Base-by-base conservation (phyloP, 768 basidiomycete genomes). In the Leccinellum luteum region DNA sequence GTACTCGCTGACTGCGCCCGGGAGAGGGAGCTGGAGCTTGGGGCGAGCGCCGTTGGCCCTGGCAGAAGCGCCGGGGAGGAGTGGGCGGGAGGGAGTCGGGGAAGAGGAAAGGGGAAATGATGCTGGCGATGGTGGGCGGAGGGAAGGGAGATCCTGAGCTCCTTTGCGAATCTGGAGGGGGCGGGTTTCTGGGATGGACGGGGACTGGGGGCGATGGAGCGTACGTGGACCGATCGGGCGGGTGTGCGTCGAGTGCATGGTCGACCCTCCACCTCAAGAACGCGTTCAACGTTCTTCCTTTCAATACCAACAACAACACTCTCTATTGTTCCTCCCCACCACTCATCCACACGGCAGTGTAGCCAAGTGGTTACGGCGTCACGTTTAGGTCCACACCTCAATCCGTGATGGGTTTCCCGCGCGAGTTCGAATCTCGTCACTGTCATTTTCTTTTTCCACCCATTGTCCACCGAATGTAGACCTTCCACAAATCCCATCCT, bases 391-490 rank as follows among this genome's bases (percentile, higher is more conserved):
- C 54, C 43, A 41, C 43, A 10, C 51, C 55, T 68, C 65, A 73
- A 73, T 73, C 79, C 79, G 79, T 80, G 79, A 80, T 80, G 79
- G 79, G 79, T 78, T 77, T 78, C 69, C 79, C 79, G 78, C 79
- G 79, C 79, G 79, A 80, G 79, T 80, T 80, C 79, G 79, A 80
- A 81, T 80, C 79, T 80, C 79, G 79, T 80, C 79, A 80, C 76
- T 80, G 78, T 80, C 79, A 80, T 23, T 31, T 25, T 52, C 4
- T 64, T 64, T 64, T 54, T 59, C 25, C 23, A 2, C 9, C 48
- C 57, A 59, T 61, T 57, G 66, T 50, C 30, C 19, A n/a, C 28
- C 5, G 23, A 5, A 30, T 48, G 48, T 25, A 27, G 48, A 48
- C 12, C 54, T 32, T 54, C 61, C 50, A 48, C 28, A 41, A n/a